A percentile compares a stretch with the other conserved stretches of the same genome.
These are phyloP conservation scores for Annulohypoxylon truncatum DNA, from an alignment of 2,329 filamentous ascomycete species.

Conservation along the genomic window DNA sequence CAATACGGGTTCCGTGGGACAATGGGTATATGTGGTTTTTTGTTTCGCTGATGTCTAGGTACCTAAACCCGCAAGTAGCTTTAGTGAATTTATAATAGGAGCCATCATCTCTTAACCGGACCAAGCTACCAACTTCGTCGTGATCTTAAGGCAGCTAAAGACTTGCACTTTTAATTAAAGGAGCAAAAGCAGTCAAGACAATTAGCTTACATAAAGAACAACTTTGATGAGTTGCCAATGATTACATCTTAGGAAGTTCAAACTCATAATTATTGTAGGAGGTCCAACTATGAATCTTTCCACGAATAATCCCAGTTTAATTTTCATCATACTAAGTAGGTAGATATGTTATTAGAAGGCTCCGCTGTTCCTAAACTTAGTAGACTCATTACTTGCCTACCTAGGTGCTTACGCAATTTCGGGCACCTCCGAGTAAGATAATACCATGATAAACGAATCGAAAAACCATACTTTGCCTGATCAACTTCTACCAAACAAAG, in stretches of 20 bases:
- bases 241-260: not conserved
- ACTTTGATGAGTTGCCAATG: not conserved
- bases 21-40: no score
- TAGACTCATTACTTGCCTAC: not conserved
- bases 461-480: not conserved
- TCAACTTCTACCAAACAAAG: not conserved
- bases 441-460: not conserved
- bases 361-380: not conserved
- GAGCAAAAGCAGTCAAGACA: no score
- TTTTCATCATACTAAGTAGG: not conserved
- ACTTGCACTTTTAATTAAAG: no score
- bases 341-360: not conserved
- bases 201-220: no score
- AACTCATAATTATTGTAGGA: not conserved
- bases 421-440: not conserved
- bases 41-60: no score
- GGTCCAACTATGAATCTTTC: not conserved
- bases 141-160: no score
- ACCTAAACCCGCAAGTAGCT: no score
- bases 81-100: no score
- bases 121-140: no score
- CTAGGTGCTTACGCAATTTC: not conserved
- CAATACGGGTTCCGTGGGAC: no score
- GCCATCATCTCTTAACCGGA: no score
- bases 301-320: not conserved